Base-by-base conservation (phyloP, 2,329 filamentous ascomycete genomes). In the Paraconiothyrium sp. region DNA sequence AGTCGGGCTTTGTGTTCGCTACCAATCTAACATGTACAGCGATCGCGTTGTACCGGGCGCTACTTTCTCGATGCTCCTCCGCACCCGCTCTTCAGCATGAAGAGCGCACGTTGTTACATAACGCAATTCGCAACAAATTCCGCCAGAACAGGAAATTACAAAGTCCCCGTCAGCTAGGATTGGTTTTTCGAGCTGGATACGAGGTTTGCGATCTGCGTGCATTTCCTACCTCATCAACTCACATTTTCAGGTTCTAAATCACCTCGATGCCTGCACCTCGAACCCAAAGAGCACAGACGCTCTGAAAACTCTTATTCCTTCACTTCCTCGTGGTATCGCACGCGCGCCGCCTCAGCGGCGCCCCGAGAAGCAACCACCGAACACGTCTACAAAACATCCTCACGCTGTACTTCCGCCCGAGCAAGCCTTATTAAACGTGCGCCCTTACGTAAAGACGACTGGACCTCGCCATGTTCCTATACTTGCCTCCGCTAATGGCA, bases 1-100 rank as follows among this genome's bases (percentile, higher is more conserved):
- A 6, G 13, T 35, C 6, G 16, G 16, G 41, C 7, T 6, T 27
- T 43, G 4, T 24, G 7, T n/a, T 46, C 22, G n/a, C 44, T 6
- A 11, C 52, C 37, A 34, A 57, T 37, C 59, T 67, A 63, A 62
- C 37, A 14, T 7, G 20, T 37, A 11, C 58, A 90, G 89, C 87
- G 73, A 84, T 92, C 65, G 89, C 91, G 54, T 87, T 94, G 52
- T 94, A 90, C 79, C 86, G 89, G 64, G 88, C 90, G 39, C 86
- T 94, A 58, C 79, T 93, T 56, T 83, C 83, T 64, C 84, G 87
- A 78, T 87, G 84, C 61, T 76, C 80, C 34, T 80, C 77, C 44
- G 78, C 90, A 37, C 79, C 84, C 1, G 78, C 92, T 1, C 84
- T 86, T 2, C 49, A 41, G 1, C 69, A 81, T 72, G 80, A 86